Evolutionary conservation across 148 eudicot genomes (phyloP).

Genomic region (Heliamphora exappendiculata): DNA sequence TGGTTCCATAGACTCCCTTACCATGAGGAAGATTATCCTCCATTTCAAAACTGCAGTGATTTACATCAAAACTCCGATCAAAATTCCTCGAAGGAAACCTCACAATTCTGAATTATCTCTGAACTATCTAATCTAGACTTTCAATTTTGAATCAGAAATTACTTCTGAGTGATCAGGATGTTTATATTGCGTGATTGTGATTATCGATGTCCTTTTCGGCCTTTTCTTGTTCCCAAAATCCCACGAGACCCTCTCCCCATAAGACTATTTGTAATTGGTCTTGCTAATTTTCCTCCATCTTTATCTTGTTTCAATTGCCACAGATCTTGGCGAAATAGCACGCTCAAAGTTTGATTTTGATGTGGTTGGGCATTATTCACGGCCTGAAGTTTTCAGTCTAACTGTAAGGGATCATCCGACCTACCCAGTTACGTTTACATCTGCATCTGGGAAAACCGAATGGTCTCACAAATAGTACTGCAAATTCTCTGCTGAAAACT

Average conservation of each 20-base stretch:
- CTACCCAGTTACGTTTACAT: conserved; percentile 64
- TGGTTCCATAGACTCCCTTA: not conserved
- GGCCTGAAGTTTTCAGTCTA: conserved; percentile 74
- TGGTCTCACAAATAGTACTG: conserved; percentile 28
- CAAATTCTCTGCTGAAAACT: conserved; percentile 5
- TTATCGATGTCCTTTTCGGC: not conserved
- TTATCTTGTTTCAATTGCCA: conserved; percentile 13
- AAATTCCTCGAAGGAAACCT: not conserved
- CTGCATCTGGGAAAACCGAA: conserved; percentile 47
- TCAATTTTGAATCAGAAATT: not conserved
- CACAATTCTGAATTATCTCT: not conserved
- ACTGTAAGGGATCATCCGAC: conserved; percentile 72
- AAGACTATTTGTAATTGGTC: not conserved
- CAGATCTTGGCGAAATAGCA: conserved; percentile 85
- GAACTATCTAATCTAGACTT: not conserved
- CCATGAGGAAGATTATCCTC: not conserved
- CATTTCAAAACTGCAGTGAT: not conserved
- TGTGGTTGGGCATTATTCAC: conserved; percentile 87
- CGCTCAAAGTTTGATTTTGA: conserved; percentile 88
- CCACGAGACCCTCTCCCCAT: not conserved
- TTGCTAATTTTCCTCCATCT: not conserved
- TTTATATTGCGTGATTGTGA: not conserved
- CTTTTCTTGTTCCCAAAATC: not conserved
- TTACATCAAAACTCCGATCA: not conserved
- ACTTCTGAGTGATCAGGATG: not conserved